Percentiles rank a stretch among this genome's conserved stretches.
Evolutionary conservation across 2,329 filamentous ascomycete species (phyloP).

Genomic region (Lomentospora prolificans): DNA sequence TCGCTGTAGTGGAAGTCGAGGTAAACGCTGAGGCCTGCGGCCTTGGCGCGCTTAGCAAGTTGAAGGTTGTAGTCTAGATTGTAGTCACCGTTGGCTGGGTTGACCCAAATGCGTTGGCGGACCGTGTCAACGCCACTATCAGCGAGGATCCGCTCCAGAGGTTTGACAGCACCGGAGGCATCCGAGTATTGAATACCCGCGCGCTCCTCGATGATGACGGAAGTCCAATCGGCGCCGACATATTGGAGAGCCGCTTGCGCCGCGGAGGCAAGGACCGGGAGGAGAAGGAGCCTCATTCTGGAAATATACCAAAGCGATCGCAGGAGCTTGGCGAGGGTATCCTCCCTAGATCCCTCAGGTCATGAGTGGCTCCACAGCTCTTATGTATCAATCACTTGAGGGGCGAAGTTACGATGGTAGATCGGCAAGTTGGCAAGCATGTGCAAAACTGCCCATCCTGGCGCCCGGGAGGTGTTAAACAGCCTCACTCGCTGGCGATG

Average conservation of each 20-base stretch:
- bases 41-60: constrained; percentile 55
- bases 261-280: not conserved
- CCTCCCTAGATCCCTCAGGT: no score
- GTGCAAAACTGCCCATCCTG: not conserved
- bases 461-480: not conserved
- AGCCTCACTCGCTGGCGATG: not conserved
- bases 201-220: constrained; percentile 51
- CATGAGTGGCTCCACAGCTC: no score
- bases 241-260: constrained; percentile 42
- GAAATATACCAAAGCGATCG: not conserved
- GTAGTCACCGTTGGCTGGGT: constrained; percentile 53
- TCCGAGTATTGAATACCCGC: constrained; percentile 53
- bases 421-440: not conserved
- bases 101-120: constrained; percentile 64
- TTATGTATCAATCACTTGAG: not conserved
- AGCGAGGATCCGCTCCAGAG: constrained; percentile 54
- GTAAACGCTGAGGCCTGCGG: constrained; percentile 49
- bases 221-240: constrained; percentile 63
- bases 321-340: no score
- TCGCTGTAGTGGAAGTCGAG: constrained; percentile 59
- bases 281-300: not conserved
- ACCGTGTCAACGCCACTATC: constrained; percentile 58
- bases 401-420: not conserved
- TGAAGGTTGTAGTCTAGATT: constrained; percentile 60
- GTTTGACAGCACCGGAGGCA: constrained; percentile 36